These are phyloP conservation scores for Lanmaoa rubissima DNA, from an alignment of 768 basidiomycete species.

Conservation along the genomic window DNA sequence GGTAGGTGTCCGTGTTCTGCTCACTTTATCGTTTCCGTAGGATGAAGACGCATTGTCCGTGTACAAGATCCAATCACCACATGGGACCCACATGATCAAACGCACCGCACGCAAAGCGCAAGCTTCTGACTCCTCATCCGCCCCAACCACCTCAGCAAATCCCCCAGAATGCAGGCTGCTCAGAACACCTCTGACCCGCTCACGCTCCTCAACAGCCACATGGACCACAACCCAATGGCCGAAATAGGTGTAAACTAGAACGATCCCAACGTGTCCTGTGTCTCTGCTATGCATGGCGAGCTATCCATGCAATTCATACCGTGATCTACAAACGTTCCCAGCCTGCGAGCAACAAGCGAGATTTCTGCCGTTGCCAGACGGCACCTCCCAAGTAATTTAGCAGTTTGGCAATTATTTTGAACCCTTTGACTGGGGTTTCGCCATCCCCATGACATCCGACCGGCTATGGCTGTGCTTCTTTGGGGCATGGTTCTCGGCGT, in stretches of 20 bases:
- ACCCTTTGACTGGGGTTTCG: too few relatives aligned
- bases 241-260: slow-evolving; percentile 88
- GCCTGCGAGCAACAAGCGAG: too few relatives aligned
- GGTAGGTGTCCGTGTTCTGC: background rate
- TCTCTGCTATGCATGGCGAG: background rate
- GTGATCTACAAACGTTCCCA: too few relatives aligned
- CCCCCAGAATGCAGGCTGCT: slow-evolving; percentile 88
- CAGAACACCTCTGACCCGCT: slow-evolving; percentile 94
- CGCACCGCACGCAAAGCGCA: slow-evolving; percentile 53
- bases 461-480: too few relatives aligned
- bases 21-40: slow-evolving; percentile 37
- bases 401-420: too few relatives aligned
- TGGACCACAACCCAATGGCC: slow-evolving; percentile 88
- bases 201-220: slow-evolving; percentile 74
- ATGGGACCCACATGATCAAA: slow-evolving; percentile 95
- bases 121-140: slow-evolving; percentile 37
- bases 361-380: too few relatives aligned
- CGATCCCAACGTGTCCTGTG: slow-evolving; percentile 88
- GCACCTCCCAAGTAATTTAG: too few relatives aligned
- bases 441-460: too few relatives aligned
- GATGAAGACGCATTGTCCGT: slow-evolving; percentile 78
- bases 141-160: slow-evolving; percentile 43
- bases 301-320: too few relatives aligned
- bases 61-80: slow-evolving; percentile 91
- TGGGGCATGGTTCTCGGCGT: too few relatives aligned